These are phyloP conservation scores for Ceratonia siliqua DNA, from an alignment of 306 rosid species.

Conservation along the genomic window DNA sequence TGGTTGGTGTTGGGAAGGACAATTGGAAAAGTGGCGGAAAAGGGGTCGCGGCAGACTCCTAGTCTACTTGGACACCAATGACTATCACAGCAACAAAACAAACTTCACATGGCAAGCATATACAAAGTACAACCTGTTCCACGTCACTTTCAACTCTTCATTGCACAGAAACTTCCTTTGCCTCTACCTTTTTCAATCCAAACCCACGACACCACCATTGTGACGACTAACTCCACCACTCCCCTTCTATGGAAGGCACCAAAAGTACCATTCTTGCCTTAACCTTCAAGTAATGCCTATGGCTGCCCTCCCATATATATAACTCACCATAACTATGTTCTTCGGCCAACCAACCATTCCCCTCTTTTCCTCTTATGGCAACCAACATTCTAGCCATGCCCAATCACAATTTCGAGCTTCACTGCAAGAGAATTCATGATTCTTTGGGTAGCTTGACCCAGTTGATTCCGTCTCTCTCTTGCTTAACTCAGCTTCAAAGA, in stretches of 20 bases:
- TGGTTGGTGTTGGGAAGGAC: conserved; percentile 8
- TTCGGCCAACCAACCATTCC: conserved; percentile 1
- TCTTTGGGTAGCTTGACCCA: conserved; percentile 43
- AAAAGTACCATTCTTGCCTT: conserved; percentile 47
- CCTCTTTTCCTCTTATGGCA: conserved; percentile 15
- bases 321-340: background rate
- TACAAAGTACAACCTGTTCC: conserved; percentile 33
- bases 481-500: conserved; percentile 43
- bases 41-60: conserved; percentile 37
- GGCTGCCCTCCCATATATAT: background rate
- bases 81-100: conserved; percentile 40
- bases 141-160: conserved; percentile 46
- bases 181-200: conserved; percentile 2
- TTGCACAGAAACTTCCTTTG: conserved; percentile 31
- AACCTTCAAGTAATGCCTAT: conserved; percentile 41
- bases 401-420: conserved; percentile 36
- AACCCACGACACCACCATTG: background rate
- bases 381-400: conserved; percentile 45
- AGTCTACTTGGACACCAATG: conserved; percentile 59
- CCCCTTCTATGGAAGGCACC: conserved; percentile 7
- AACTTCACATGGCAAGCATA: conserved; percentile 51
- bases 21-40: conserved; percentile 27
- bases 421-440: conserved; percentile 65
- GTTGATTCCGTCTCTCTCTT: conserved; percentile 46
- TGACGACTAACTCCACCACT: conserved; percentile 3